Base-by-base conservation (phyloP, 2,329 filamentous ascomycete species). In the Amylocarpus encephaloides region DNA sequence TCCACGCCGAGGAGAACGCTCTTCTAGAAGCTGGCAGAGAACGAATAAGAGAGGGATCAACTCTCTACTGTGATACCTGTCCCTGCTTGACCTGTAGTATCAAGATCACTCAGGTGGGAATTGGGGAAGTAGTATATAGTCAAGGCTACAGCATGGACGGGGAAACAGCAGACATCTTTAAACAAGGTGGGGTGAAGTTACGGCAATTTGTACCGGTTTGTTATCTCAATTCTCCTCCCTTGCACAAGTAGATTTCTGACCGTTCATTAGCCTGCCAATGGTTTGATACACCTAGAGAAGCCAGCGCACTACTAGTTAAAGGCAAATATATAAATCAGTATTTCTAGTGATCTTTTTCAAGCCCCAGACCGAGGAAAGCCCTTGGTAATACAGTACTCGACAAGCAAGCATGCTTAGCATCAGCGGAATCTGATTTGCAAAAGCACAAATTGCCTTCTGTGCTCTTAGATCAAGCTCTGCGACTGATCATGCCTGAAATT, bases 1-100 rank as follows among this genome's bases (percentile, higher is more conserved):
- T 98, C n/a, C 93, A 98, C 67, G 93, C 93, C 1, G 93, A 98
- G 72, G 93, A 98, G 71, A 98, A 98, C 67, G 93, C 93, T 1
- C 76, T 98, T 51, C 76, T 98, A 9, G 93, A 98, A 73, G 93
- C 93, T 16, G 93, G 93, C 0, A 77, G 93, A 60, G 93, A 97
- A 69, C 78, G 93, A 51, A 89, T 98, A 59, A 76, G 88, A 16
- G 85, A 88, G 49, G 87, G 84, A 4, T 81, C 87, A 34, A 86
- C 89, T 44, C 73, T 98, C 22, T 98, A 96, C 70, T 96, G 91
- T 69, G 88, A 96, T 66, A 96, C 91, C 59, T 98, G 93, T 68
- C 93, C 93, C 3, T 98, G 93, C 67, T 74, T 98, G 67, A 98
- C 93, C 2, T 98, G 93, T 70, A 95, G 89, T 63, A 95, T 98